A percentile compares a stretch with the other conserved stretches of the same genome.
Conservation (phyloP, 164 flowering plant genomes). For the Umbellularia californica region DNA sequence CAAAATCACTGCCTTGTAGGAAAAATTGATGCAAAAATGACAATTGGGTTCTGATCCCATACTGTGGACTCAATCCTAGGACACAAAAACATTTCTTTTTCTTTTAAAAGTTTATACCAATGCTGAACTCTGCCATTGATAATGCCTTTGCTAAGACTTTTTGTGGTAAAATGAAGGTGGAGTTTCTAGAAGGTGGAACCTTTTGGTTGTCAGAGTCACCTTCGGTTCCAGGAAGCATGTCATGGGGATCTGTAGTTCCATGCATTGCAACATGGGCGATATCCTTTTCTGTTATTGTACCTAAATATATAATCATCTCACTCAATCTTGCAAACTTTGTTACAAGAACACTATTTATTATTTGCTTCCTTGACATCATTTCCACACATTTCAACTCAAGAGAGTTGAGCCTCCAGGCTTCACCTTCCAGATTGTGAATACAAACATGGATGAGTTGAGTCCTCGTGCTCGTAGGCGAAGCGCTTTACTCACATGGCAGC, state of each 20-base stretch:
- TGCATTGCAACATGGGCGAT: constrained; percentile 95
- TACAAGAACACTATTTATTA: background rate
- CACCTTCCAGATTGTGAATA: constrained; percentile 89
- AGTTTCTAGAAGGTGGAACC: constrained; percentile 91
- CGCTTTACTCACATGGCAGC: constrained; percentile 98
- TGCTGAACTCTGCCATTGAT: too few species aligned
- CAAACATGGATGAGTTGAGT: constrained; percentile 86
- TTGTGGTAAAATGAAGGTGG: constrained; percentile 52
- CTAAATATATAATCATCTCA: background rate
- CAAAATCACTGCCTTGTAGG: background rate
- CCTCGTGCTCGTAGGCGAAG: constrained; percentile 94
- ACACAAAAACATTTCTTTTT: too few species aligned
- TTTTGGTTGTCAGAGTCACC: constrained; percentile 99
- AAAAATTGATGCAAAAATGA: background rate
- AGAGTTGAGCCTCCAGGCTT: constrained; percentile 95
- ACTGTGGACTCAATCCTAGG: background rate
- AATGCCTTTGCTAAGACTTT: background rate
- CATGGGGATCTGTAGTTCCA: constrained; percentile 89
- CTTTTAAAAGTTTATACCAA: too few species aligned
- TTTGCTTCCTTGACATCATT: constrained; percentile 62
- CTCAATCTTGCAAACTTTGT: background rate
- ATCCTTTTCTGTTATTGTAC: constrained; percentile 48
- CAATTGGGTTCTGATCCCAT: background rate
- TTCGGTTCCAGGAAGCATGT: constrained; percentile 89
- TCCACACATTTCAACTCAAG: constrained; percentile 93